A percentile compares a stretch with the other conserved stretches of the same genome.
phyloP scores from a whole-genome alignment of 805 yeast species.

The Candida golubevii region DNA sequence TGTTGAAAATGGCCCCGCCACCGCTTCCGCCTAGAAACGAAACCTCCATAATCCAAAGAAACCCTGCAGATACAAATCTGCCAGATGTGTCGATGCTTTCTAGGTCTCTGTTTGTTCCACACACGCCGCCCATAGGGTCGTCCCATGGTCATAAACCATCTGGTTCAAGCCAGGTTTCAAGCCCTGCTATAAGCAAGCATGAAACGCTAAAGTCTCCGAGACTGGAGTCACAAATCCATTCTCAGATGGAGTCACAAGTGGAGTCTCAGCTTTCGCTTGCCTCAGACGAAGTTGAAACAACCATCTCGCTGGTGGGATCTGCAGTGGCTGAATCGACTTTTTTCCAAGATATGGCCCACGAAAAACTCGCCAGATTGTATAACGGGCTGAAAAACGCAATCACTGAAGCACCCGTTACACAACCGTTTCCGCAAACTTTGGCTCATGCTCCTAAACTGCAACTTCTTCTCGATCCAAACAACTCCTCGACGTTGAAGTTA shows the following conservation, averaged over 20 bases:
- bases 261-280: slow-evolving; percentile 5
- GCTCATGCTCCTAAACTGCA: not conserved
- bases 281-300: not conserved
- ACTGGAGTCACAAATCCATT: not conserved
- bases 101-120: not conserved
- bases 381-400: slow-evolving; percentile 34
- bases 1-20: slow-evolving; percentile 16
- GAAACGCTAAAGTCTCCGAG: not conserved
- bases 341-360: slow-evolving; percentile 11
- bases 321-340: not conserved
- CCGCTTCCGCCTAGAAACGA: slow-evolving; percentile 31
- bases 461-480: slow-evolving; percentile 1
- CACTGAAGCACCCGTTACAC: slow-evolving; percentile 24
- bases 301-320: slow-evolving; percentile 1
- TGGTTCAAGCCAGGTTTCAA: not conserved
- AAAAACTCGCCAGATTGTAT: slow-evolving; percentile 24
- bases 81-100: not conserved
- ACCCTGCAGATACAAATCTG: not conserved
- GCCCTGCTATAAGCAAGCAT: not conserved
- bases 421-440: not conserved
- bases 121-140: not conserved
- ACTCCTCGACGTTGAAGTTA: slow-evolving; percentile 25
- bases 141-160: too few species aligned
- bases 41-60: not conserved
- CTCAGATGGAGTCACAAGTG: too few species aligned